phyloP scores from a whole-genome alignment of 1,139 yeast genomes.

The Hyphopichia buzzinii region DNA sequence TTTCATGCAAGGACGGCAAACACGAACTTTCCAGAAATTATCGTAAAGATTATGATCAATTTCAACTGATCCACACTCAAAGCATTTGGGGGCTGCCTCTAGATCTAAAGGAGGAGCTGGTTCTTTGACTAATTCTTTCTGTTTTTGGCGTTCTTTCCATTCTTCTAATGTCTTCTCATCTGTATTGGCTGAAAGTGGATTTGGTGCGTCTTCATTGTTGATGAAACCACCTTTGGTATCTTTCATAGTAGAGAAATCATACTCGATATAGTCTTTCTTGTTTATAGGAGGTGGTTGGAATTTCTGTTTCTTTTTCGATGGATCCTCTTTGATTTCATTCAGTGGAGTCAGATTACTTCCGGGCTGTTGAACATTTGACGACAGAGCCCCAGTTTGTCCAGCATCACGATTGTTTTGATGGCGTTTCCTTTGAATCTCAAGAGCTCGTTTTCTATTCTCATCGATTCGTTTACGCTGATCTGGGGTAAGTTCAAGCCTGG shows the following conservation, averaged over 20 bases:
- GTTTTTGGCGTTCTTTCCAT: conserved; percentile 68
- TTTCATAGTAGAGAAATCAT: conserved; percentile 84
- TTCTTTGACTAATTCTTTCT: conserved; percentile 44
- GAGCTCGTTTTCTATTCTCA: conserved; percentile 56
- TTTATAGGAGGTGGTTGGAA: conserved; percentile 44
- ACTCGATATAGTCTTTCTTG: conserved; percentile 80
- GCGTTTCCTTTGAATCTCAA: conserved; percentile 47
- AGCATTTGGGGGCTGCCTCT: conserved; percentile 71
- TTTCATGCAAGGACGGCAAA: conserved; percentile 76
- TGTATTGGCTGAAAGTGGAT: conserved; percentile 8
- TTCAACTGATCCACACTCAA: conserved; percentile 77
- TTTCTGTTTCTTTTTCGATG: conserved; percentile 9
- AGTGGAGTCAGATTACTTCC: conserved; percentile 5
- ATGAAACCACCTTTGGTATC: conserved; percentile 89
- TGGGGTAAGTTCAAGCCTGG: conserved; percentile 38
- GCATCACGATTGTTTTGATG: conserved; percentile 34
- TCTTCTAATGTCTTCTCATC: conserved; percentile 57
- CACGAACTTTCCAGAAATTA: conserved; percentile 64
- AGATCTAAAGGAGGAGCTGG: conserved; percentile 72
- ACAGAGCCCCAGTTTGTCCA: conserved; percentile 10
- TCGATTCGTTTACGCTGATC: conserved; percentile 56
- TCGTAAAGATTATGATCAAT: conserved; percentile 71
- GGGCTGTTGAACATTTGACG: conserved; percentile 6
- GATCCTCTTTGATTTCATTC: too few relatives aligned
- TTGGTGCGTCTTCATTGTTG: conserved; percentile 38